Conservation (phyloP, 169 alveolate species). For the Plasmodium gaboni region DNA sequence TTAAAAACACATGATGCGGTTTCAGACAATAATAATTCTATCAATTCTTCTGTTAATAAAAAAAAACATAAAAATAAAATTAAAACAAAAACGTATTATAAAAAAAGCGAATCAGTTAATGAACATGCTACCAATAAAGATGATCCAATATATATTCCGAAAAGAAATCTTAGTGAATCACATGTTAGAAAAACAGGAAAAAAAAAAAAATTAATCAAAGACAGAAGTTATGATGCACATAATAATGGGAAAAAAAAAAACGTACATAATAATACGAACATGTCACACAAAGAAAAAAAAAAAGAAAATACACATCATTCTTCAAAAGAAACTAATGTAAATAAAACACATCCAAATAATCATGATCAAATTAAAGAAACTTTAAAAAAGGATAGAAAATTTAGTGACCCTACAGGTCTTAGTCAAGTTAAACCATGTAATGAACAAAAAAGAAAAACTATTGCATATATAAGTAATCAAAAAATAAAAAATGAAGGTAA, state of each 20-base stretch:
- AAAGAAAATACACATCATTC: background rate
- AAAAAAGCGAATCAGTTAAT: slow-evolving; percentile 30
- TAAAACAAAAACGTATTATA: slow-evolving; percentile 25
- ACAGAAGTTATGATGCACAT: background rate
- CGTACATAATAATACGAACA: background rate
- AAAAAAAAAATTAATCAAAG: background rate
- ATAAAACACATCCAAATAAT: background rate
- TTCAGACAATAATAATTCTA: slow-evolving; percentile 32
- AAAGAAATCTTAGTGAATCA: slow-evolving; percentile 53
- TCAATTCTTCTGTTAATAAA: slow-evolving; percentile 30
- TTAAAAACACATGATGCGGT: slow-evolving; percentile 28
- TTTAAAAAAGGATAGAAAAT: background rate
- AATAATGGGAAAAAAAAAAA: background rate
- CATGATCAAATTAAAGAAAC: background rate
- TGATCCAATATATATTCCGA: background rate
- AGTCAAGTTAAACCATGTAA: too few species aligned
- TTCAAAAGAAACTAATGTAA: background rate
- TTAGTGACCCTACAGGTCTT: background rate
- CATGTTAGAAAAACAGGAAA: slow-evolving; percentile 6
- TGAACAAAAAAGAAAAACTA: background rate
- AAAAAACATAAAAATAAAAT: slow-evolving; percentile 45
- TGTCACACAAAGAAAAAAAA: background rate
- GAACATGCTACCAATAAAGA: slow-evolving; percentile 21
- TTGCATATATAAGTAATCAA: background rate
- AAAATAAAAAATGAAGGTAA: slow-evolving; percentile 1